Conservation (phyloP, 192 early-diverging fungal species). For the Backusella tuberculispora region DNA sequence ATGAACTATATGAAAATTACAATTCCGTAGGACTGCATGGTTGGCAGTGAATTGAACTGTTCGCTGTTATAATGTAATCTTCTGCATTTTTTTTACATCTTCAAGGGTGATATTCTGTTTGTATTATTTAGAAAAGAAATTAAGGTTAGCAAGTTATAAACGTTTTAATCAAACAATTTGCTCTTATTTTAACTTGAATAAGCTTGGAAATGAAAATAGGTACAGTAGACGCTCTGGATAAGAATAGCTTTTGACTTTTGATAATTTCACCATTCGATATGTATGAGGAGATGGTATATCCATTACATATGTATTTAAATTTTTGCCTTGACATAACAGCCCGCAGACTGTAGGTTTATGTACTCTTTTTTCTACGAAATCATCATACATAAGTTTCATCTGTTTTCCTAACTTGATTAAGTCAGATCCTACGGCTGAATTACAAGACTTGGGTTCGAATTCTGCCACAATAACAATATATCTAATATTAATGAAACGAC, state of each 20-base stretch:
- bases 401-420: conserved; percentile 3
- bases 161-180: conserved; percentile 17
- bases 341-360: background rate
- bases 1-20: conserved; percentile 2
- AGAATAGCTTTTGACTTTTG: too few species aligned
- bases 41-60: conserved; percentile 11
- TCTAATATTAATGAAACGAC: background rate
- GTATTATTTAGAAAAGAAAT: conserved; percentile 21
- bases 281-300: conserved; percentile 3
- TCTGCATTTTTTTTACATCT: conserved; percentile 4
- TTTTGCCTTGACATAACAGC: background rate
- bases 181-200: conserved; percentile 9
- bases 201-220: conserved; percentile 15
- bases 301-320: background rate
- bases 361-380: background rate
- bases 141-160: conserved; percentile 19
- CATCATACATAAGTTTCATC: conserved; percentile 9
- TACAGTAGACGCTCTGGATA: too few species aligned
- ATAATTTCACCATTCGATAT: conserved; percentile 7
- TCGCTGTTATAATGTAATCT: background rate
- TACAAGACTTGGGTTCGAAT: background rate
- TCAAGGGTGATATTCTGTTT: conserved; percentile 16
- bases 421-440: background rate
- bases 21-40: conserved; percentile 1
- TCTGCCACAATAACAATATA: conserved; percentile 4